These are phyloP conservation scores for Emmonsiellopsis sp. DNA, from an alignment of 2,329 filamentous ascomycete genomes.

Conservation along the genomic window DNA sequence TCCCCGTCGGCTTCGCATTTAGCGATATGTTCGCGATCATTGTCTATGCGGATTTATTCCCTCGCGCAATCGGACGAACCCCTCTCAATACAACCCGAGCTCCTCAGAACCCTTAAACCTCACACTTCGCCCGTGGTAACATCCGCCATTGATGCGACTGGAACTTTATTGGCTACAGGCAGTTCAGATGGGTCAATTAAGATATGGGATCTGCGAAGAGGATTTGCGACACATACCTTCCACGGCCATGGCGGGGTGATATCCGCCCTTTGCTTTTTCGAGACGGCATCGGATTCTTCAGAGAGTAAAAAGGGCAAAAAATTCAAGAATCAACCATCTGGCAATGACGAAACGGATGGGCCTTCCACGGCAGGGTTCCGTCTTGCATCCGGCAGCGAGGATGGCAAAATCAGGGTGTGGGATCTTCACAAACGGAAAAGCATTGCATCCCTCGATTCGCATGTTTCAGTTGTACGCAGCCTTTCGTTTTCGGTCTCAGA, in stretches of 20 bases:
- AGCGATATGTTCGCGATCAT: conserved; percentile 84
- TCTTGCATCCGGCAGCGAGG: conserved; percentile 84
- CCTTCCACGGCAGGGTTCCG: conserved; percentile 54
- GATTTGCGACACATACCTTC: conserved; percentile 91
- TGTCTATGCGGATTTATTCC: conserved; percentile 87
- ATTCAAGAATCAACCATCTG: conserved; percentile 21
- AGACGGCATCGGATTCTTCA: conserved; percentile 47
- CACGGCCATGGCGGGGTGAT: conserved; percentile 86
- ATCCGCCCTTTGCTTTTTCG: conserved; percentile 86
- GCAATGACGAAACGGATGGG: conserved; percentile 38
- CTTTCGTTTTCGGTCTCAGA: conserved; percentile 71
- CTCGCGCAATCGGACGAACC: conserved; percentile 52
- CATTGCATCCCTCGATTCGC: conserved; percentile 72
- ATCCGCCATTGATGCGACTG: conserved; percentile 73
- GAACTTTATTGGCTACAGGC: conserved; percentile 84
- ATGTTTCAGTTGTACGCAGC: conserved; percentile 87
- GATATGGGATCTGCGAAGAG: conserved; percentile 87
- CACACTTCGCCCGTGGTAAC: conserved; percentile 86
- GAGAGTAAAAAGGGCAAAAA: conserved; percentile 38
- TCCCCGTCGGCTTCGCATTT: conserved; percentile 83
- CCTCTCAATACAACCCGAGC: conserved; percentile 53
- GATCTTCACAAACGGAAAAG: conserved; percentile 76
- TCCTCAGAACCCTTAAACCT: conserved; percentile 75
- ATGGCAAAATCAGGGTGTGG: conserved; percentile 87
- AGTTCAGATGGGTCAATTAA: conserved; percentile 91